Conservation (phyloP, 1,139 yeast species). For the Hanseniaspora sp. region DNA sequence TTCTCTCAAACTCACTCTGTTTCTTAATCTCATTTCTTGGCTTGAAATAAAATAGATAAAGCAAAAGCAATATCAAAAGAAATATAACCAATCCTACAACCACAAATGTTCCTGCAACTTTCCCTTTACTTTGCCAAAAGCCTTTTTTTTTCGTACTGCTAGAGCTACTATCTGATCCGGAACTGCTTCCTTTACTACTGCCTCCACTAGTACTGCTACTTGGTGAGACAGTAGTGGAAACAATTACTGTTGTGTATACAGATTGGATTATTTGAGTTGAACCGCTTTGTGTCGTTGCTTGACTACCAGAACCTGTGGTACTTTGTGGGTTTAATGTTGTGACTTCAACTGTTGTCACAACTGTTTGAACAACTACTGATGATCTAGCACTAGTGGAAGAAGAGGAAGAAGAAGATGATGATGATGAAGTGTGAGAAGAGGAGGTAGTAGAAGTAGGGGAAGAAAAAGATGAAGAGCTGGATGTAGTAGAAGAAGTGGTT, state of each 20-base stretch:
- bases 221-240: background rate
- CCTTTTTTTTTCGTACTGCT: slow-evolving; percentile 17
- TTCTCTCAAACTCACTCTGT: slow-evolving; percentile 24
- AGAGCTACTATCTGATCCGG: slow-evolving; percentile 13
- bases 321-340: background rate
- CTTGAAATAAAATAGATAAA: slow-evolving; percentile 23
- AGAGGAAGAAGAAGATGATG: slow-evolving; percentile 1
- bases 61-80: slow-evolving; percentile 21
- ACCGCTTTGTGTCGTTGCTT: slow-evolving; percentile 10
- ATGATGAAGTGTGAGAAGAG: slow-evolving; percentile 9
- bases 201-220: background rate
- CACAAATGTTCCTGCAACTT: slow-evolving; percentile 33
- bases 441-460: slow-evolving; percentile 1
- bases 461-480: slow-evolving; percentile 8
- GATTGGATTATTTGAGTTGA: background rate
- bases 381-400: background rate
- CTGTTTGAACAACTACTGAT: background rate
- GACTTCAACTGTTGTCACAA: background rate
- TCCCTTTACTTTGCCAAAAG: slow-evolving; percentile 32
- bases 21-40: slow-evolving; percentile 21
- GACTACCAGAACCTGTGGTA: slow-evolving; percentile 8
- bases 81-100: slow-evolving; percentile 30
- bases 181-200: background rate
- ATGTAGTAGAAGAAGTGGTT: background rate
- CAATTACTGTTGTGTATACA: background rate